These are phyloP conservation scores for Hortaea werneckii DNA, from an alignment of 2,329 filamentous ascomycete genomes.

Conservation along the genomic window DNA sequence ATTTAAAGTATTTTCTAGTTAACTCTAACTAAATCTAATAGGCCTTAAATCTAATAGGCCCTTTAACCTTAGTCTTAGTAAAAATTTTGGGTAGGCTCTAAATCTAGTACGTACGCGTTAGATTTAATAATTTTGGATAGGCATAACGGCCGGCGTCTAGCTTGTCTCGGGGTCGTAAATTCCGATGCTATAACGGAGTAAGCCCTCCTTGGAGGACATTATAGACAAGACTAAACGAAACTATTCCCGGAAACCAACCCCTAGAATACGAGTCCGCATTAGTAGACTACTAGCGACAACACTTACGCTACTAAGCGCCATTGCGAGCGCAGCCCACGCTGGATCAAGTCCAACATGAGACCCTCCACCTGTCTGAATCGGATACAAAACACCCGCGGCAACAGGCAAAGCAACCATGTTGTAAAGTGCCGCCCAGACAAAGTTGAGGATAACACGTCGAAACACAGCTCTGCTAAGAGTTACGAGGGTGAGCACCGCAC, in stretches of 20 bases:
- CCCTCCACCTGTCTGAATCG: constrained; percentile 35
- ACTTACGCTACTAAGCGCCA: constrained; percentile 85
- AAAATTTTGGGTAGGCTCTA: too few relatives aligned
- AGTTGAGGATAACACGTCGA: constrained; percentile 71
- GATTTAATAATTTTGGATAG: too few relatives aligned
- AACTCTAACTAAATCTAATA: too few relatives aligned
- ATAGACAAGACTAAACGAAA: too few relatives aligned
- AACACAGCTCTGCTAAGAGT: constrained; percentile 64
- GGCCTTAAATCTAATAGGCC: too few relatives aligned
- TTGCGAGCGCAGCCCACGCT: constrained; percentile 81
- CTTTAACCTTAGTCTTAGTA: too few relatives aligned
- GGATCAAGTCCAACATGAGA: constrained; percentile 58
- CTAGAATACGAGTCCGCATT: constrained; percentile 44
- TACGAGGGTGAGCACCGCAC: constrained; percentile 61
- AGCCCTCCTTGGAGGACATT: too few relatives aligned
- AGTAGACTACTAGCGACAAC: constrained; percentile 75
- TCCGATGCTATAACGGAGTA: too few relatives aligned
- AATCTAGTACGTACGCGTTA: too few relatives aligned
- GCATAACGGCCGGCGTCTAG: too few relatives aligned
- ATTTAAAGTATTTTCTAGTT: too few relatives aligned
- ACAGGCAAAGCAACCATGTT: constrained; percentile 69
- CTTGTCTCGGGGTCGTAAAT: too few relatives aligned
- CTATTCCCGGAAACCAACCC: constrained; percentile 41
- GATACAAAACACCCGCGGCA: constrained; percentile 69
- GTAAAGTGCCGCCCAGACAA: constrained; percentile 75